Evolutionary conservation across 192 early-diverging fungal genomes (phyloP).

Genomic region (Coemansia sp.): DNA sequence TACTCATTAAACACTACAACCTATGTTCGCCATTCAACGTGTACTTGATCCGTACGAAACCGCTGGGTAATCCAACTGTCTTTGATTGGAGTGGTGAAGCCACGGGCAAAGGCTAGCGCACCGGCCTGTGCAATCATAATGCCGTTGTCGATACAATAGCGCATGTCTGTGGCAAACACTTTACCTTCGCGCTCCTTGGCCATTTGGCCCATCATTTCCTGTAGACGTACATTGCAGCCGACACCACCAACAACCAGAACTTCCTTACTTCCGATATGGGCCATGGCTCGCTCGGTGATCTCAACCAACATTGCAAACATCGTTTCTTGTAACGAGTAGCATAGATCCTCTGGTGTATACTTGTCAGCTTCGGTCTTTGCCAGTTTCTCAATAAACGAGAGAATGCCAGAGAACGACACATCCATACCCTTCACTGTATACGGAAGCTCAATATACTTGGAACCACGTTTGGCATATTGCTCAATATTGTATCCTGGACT

Average conservation of each 20-base stretch:
- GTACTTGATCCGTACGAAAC: constrained; percentile 84
- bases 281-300: constrained; percentile 98
- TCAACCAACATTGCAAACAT: constrained; percentile 99
- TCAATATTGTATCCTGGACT: constrained; percentile 98
- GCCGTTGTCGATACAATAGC: constrained; percentile 98
- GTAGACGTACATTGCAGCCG: constrained; percentile 90
- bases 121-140: constrained; percentile 99
- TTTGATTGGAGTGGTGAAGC: constrained; percentile 75
- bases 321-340: constrained; percentile 95
- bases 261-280: constrained; percentile 87
- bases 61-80: constrained; percentile 94
- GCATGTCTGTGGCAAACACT: constrained; percentile 95
- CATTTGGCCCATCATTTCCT: constrained; percentile 99
- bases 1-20: neutral
- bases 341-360: constrained; percentile 84
- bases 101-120: constrained; percentile 77
- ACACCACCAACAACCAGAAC: constrained; percentile 97
- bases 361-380: constrained; percentile 60
- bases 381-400: constrained; percentile 81
- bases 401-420: constrained; percentile 95
- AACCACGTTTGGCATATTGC: constrained; percentile 89
- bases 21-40: constrained; percentile 72
- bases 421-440: constrained; percentile 99
- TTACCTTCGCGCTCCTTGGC: constrained; percentile 79
- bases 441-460: constrained; percentile 82